Percentiles rank a stretch among this genome's conserved stretches.
phyloP scores from a whole-genome alignment of 139 green algal genomes.

The Yamagishiella unicocca region DNA sequence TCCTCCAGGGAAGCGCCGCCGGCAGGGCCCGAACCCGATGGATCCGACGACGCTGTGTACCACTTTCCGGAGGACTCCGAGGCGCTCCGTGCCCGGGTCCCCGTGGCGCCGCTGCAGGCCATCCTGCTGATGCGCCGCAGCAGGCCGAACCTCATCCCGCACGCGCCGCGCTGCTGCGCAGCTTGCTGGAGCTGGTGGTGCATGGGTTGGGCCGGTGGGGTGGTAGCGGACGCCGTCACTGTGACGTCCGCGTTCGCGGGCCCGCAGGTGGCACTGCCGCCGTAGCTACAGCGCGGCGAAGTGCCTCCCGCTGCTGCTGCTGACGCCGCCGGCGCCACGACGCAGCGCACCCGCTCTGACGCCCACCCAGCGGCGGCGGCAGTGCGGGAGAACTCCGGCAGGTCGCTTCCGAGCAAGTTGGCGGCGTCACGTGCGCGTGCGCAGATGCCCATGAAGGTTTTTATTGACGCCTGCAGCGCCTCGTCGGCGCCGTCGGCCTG shows the following conservation, averaged over 20 bases:
- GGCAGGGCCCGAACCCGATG: too few relatives aligned
- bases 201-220: too few relatives aligned
- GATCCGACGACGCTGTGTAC: too few relatives aligned
- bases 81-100: not conserved
- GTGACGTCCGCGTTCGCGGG: not conserved
- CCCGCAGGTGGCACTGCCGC: not conserved
- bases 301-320: not conserved
- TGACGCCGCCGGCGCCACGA: not conserved
- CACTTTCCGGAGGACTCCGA: too few relatives aligned
- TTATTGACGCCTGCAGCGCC: not conserved
- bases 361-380: conserved; percentile 7
- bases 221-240: not conserved
- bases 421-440: conserved; percentile 5
- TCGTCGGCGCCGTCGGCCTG: not conserved
- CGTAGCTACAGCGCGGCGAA: not conserved
- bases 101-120: not conserved
- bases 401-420: conserved; percentile 15
- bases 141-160: not conserved
- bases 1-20: not conserved
- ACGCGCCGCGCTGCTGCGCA: not conserved
- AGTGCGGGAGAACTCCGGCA: conserved; percentile 9
- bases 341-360: not conserved
- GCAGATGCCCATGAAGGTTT: not conserved
- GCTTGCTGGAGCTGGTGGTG: not conserved
- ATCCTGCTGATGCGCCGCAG: not conserved